Evolutionary conservation across 1,139 yeast species (phyloP), one percentile per base, ranked within the genome.

Genomic region (Scheffersomyces illinoinensis): DNA sequence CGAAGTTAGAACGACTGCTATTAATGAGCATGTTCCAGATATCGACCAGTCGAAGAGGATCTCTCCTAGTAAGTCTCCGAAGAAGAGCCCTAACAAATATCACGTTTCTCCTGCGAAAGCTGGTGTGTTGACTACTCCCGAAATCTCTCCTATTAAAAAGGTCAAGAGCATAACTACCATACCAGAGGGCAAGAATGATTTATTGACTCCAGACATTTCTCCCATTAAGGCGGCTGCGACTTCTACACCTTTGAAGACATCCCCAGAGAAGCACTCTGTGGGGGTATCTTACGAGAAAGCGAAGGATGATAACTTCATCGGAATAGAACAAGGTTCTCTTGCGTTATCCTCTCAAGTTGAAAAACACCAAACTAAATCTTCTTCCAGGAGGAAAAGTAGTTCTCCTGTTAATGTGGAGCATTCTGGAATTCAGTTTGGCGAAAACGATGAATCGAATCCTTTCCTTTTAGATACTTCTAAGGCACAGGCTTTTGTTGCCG

Each of bases 401-500:
- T 14, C 7, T 12, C 43, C 17, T 7, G 43, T 12, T 21, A 33
- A 33, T 4, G 17, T 33, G 10, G 43, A 33, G 43, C 43, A 8
- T 10, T 26, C 33, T 26, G 33, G 33, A 2, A 10, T 26, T 26
- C 33, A 33, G 43, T 3, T 33, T 12, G 43, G 43, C 43, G 17
- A 8, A 33, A 33, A 33, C 4, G 10, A 14, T 14, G 43, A 33
- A 33, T 33, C 43, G 43, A 33, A 33, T 33, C 43, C 43, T 2
- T 33, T 33, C 43, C 17, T 10, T 10, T 33, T 33, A 33, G 43
- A 14, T 7, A 14, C 17, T 10, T 12, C 43, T 33, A 10, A 33
- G 12, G 17, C 10, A 12, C 17, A 33, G 43, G 12, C 57, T 14
- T 53, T 58, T 6, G 65, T 59, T 46, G 56, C 56, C 5, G 66